These are phyloP conservation scores for Diddensiella transvaalensis DNA, from an alignment of 805 yeast genomes.

Conservation along the genomic window DNA sequence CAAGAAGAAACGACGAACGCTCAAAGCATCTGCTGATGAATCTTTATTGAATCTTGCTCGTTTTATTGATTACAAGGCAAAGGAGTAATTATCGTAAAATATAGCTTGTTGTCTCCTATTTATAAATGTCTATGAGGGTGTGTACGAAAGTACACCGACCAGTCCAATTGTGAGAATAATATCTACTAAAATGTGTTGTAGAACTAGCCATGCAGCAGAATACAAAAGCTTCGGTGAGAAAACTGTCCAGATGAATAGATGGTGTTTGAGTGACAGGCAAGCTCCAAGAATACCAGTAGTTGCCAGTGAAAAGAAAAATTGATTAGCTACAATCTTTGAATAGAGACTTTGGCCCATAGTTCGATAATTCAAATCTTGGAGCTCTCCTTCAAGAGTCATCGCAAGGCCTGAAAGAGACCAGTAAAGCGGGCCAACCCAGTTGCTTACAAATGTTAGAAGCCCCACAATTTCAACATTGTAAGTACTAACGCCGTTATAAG, in stretches of 20 bases:
- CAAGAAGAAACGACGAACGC: conserved; percentile 52
- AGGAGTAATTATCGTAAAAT: conserved; percentile 34
- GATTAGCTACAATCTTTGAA: conserved; percentile 19
- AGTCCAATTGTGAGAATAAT: conserved; percentile 10
- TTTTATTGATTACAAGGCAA: conserved; percentile 71
- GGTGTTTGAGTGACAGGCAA: conserved; percentile 73
- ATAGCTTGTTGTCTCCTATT: neutral
- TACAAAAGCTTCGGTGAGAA: conserved; percentile 89
- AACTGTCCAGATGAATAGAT: conserved; percentile 95
- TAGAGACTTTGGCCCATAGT: conserved; percentile 1
- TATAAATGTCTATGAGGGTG: neutral
- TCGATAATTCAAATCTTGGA: conserved; percentile 14
- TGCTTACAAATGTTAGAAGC: conserved; percentile 70
- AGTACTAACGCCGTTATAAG: conserved; percentile 79
- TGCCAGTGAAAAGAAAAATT: conserved; percentile 56
- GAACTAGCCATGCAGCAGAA: conserved; percentile 63
- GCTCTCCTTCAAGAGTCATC: conserved; percentile 34
- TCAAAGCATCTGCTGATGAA: conserved; percentile 65
- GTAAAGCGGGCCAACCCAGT: conserved; percentile 80
- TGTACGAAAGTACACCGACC: neutral
- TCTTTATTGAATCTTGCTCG: conserved; percentile 62
- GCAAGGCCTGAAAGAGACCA: conserved; percentile 59
- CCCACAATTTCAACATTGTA: conserved; percentile 75
- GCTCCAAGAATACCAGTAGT: conserved; percentile 60
- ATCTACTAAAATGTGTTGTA: conserved; percentile 29